A percentile compares a stretch with the other conserved stretches of the same genome.
These are phyloP conservation scores for Clarireedia hainanense DNA, from an alignment of 2,329 filamentous ascomycete genomes.

Conservation along the genomic window DNA sequence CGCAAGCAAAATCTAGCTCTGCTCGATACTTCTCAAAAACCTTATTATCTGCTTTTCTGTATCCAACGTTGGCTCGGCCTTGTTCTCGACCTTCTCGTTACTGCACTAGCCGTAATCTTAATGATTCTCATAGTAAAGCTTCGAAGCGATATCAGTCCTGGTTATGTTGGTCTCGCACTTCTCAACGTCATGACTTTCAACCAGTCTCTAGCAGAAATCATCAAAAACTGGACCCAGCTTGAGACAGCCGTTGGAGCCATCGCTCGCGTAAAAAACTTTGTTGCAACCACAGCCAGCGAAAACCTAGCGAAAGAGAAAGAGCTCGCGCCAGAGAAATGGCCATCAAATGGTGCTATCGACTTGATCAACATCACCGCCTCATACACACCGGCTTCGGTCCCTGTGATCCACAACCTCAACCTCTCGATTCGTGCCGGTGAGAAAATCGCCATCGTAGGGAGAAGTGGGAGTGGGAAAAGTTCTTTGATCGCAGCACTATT, in stretches of 20 bases:
- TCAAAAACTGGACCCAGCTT: constrained; percentile 22
- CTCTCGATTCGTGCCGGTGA: constrained; percentile 45
- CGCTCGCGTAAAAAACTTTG: constrained; percentile 17
- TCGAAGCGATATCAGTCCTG: constrained; percentile 20
- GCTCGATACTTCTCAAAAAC: constrained; percentile 47
- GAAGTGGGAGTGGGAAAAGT: constrained; percentile 36
- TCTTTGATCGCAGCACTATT: constrained; percentile 40
- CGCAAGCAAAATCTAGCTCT: constrained; percentile 34
- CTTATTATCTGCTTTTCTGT: constrained; percentile 49
- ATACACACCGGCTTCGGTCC: constrained; percentile 21
- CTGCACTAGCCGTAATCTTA: constrained; percentile 27
- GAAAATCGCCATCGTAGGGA: constrained; percentile 41
- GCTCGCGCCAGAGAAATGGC: constrained; percentile 18
- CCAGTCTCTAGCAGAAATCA: constrained; percentile 16
- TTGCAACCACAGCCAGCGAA: constrained; percentile 13
- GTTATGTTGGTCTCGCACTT: constrained; percentile 26
- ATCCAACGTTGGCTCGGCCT: constrained; percentile 51
- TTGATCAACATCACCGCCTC: constrained; percentile 27
- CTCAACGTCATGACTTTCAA: constrained; percentile 26
- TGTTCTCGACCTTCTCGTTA: constrained; percentile 26
- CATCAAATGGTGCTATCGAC: constrained; percentile 26
- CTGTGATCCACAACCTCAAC: constrained; percentile 28
- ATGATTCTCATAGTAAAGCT: constrained; percentile 30
- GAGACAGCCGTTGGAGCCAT: constrained; percentile 26
- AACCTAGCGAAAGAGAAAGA: constrained; percentile 13